Percentiles rank a stretch among this genome's conserved stretches.
These are phyloP conservation scores for Candida tibetensis DNA, from an alignment of 805 yeast genomes.

Conservation along the genomic window DNA sequence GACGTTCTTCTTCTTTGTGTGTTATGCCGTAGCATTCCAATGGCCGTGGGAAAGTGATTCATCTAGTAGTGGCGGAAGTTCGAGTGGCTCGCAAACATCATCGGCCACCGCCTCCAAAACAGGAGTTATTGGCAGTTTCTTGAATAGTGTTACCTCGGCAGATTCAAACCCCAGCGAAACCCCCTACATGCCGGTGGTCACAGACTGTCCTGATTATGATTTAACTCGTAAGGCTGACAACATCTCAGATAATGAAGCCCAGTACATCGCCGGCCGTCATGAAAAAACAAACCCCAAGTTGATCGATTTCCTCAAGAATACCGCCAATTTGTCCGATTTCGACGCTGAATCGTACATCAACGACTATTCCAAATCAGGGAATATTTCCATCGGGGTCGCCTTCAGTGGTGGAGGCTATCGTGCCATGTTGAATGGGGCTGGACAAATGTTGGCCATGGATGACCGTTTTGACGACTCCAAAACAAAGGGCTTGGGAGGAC, in stretches of 20 bases:
- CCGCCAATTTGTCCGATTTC: slow-evolving; percentile 31
- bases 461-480: slow-evolving; percentile 18
- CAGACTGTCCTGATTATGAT: slow-evolving; percentile 27
- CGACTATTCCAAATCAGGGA: slow-evolving; percentile 19
- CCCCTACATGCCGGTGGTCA: slow-evolving; percentile 30
- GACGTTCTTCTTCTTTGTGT: no score
- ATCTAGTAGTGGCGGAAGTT: no score
- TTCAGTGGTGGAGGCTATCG: slow-evolving; percentile 38
- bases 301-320: slow-evolving; percentile 24
- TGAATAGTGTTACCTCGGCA: background rate
- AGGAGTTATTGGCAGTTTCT: background rate
- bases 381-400: slow-evolving; percentile 29
- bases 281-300: slow-evolving; percentile 28
- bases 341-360: slow-evolving; percentile 29
- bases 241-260: slow-evolving; percentile 23
- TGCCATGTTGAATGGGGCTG: slow-evolving; percentile 28
- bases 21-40: slow-evolving; percentile 9
- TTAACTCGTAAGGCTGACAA: slow-evolving; percentile 28
- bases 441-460: slow-evolving; percentile 12
- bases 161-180: slow-evolving; percentile 9
- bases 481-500: slow-evolving; percentile 35
- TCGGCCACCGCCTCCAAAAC: background rate
- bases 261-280: slow-evolving; percentile 25
- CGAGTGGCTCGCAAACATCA: no score
- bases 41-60: slow-evolving; percentile 21